Base-by-base conservation (phyloP, 441 rosid species). In the Sinapis alba region DNA sequence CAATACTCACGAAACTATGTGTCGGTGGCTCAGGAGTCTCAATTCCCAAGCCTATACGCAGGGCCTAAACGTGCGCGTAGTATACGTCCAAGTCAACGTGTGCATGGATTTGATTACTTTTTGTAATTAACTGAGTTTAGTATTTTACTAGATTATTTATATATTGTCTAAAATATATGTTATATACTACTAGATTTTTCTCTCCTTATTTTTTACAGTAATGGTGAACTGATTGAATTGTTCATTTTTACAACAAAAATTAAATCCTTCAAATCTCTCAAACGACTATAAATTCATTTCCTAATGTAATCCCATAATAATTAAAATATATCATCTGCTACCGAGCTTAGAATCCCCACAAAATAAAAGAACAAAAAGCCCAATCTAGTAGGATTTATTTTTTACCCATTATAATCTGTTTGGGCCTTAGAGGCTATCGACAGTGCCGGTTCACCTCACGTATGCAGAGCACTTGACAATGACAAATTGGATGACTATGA, bases 401-500 rank as follows among this genome's bases (percentile, higher is more conserved):
- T n/a, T 50, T 16, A 6, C 10, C 30, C 8, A 28, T 13, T 26
- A n/a, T n/a, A 12, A 18, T 30, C 2, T 15, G 51, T 2, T 26
- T 47, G 71, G 70, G 71, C 43, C 59, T 47, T 9, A 34, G 24
- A 85, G 99, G 82, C 90, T 94, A 59, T 76, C 96, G 12, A 83
- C 91, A 18, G 85, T 94, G 10, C 75, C 90, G 70, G 82, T 86
- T 78, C 80, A 78, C 5, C 81, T 85, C 64, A n/a, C n/a, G n/a
- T n/a, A n/a, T n/a, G n/a, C n/a, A n/a, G n/a, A n/a, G n/a, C n/a
- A n/a, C n/a, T n/a, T n/a, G n/a, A n/a, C 84, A 92, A 94, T 6
- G 97, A 90, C 38, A 84, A 87, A 82, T 59, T 90, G 86, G 99
- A 94, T 36, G 99, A 94, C 66, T 94, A 90, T 53, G 97, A 90